Percentiles rank a stretch among this genome's conserved stretches.
These are phyloP conservation scores for Magnaporthales sp. DNA, from an alignment of 2,329 filamentous ascomycete genomes.

Conservation along the genomic window DNA sequence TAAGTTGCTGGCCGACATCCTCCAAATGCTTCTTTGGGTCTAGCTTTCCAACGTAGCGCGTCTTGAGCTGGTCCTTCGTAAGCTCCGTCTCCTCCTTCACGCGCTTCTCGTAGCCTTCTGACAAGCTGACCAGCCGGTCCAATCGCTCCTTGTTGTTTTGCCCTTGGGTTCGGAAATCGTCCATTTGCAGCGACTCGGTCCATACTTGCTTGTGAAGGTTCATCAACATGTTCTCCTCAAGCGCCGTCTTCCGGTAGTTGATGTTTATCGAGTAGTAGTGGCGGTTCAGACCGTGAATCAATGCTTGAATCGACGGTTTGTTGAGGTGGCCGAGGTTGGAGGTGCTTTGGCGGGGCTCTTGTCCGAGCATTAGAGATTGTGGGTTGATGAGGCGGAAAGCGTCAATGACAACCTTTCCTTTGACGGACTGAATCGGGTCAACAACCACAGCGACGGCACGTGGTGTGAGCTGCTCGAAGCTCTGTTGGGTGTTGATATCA, in stretches of 20 bases:
- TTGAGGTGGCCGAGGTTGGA: constrained; percentile 97
- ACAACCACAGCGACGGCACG: constrained; percentile 96
- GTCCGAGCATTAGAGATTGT: constrained; percentile 93
- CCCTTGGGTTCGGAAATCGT: constrained; percentile 82
- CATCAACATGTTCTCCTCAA: constrained; percentile 99
- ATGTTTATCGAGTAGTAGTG: constrained; percentile 99
- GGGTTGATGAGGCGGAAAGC: constrained; percentile 98
- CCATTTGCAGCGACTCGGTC: constrained; percentile 96
- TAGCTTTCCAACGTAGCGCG: constrained; percentile 95
- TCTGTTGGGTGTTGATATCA: constrained; percentile 99
- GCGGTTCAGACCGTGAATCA: constrained; percentile 94
- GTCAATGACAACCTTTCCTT: constrained; percentile 98
- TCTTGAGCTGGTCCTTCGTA: constrained; percentile 96
- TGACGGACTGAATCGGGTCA: constrained; percentile 97
- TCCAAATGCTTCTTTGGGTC: constrained; percentile 99
- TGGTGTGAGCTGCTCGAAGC: constrained; percentile 97
- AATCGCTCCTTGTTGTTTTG: constrained; percentile 80
- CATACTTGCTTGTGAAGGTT: constrained; percentile 99
- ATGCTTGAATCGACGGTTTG: constrained; percentile 98
- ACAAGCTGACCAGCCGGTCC: constrained; percentile 77
- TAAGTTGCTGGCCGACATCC: constrained; percentile 90
- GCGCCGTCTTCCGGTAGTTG: constrained; percentile 92
- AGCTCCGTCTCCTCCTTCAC: constrained; percentile 98
- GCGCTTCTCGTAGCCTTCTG: constrained; percentile 96
- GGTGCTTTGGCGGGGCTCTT: constrained; percentile 94